These are phyloP conservation scores for Fusarium sp. DNA, from an alignment of 2,329 filamentous ascomycete genomes.

Conservation along the genomic window DNA sequence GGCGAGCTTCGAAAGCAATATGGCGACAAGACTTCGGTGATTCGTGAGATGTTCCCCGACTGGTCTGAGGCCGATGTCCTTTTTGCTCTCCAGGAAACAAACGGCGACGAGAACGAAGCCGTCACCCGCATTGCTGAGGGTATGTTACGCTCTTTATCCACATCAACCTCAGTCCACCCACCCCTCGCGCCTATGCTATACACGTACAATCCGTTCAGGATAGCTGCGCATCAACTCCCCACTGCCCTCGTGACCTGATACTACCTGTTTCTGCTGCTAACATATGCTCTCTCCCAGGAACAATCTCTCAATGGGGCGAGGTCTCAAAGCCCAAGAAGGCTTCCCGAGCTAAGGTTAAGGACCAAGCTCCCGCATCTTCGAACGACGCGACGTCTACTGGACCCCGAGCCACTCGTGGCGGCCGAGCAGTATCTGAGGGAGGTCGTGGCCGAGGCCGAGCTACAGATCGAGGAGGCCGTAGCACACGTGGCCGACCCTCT, in stretches of 20 bases:
- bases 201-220: conserved; percentile 6
- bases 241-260: background rate
- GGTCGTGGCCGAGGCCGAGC: conserved; percentile 70
- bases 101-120: conserved; percentile 78
- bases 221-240: conserved; percentile 6
- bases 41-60: conserved; percentile 93
- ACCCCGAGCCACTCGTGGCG: conserved; percentile 64
- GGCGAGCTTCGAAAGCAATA: conserved; percentile 93
- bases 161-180: conserved; percentile 18
- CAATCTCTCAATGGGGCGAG: conserved; percentile 84
- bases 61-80: conserved; percentile 97
- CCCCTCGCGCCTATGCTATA: conserved; percentile 28
- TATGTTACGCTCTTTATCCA: conserved; percentile 51
- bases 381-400: conserved; percentile 56
- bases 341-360: conserved; percentile 76
- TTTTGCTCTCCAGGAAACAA: conserved; percentile 88
- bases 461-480: conserved; percentile 69
- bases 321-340: conserved; percentile 85
- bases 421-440: conserved; percentile 68
- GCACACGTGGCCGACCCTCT: conserved; percentile 71
- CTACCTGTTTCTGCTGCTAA: conserved; percentile 41
- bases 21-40: conserved; percentile 77
- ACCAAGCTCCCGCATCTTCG: conserved; percentile 63
- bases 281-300: conserved; percentile 60
- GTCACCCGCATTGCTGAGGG: conserved; percentile 84